Conservation (phyloP, 495 filamentous ascomycete species). For the Podospora didyma region DNA sequence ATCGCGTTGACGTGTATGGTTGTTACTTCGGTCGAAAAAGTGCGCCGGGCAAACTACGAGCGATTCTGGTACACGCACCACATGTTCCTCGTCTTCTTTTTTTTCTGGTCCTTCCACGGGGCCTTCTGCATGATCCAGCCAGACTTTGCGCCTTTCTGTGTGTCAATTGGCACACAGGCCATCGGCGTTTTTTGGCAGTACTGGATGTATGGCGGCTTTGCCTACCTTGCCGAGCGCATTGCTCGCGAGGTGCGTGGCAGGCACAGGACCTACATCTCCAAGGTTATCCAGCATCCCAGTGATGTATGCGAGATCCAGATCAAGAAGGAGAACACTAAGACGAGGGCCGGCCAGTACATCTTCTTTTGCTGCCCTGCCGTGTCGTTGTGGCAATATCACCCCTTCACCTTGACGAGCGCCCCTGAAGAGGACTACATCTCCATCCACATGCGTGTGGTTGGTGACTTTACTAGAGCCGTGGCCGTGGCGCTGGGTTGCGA, state of each 20-base stretch:
- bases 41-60: constrained; percentile 66
- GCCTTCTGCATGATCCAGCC: constrained; percentile 79
- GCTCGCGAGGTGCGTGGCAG: constrained; percentile 66
- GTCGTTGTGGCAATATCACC: constrained; percentile 75
- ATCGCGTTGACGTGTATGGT: constrained; percentile 64
- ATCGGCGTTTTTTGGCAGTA: constrained; percentile 78
- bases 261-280: constrained; percentile 74
- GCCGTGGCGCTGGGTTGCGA: constrained; percentile 66
- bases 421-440: constrained; percentile 82
- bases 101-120: constrained; percentile 78
- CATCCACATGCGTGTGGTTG: constrained; percentile 68
- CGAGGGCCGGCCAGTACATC: constrained; percentile 77
- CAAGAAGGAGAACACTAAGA: constrained; percentile 75
- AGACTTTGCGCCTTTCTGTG: constrained; percentile 66
- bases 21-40: constrained; percentile 64
- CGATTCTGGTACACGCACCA: constrained; percentile 80
- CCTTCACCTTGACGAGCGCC: constrained; percentile 74
- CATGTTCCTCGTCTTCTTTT: constrained; percentile 73
- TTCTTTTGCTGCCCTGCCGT: constrained; percentile 79
- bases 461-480: constrained; percentile 63
- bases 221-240: constrained; percentile 67
- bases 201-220: constrained; percentile 71
- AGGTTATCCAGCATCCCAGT: constrained; percentile 79
- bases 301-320: constrained; percentile 83
- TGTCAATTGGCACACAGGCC: constrained; percentile 52